Base-by-base conservation (phyloP, 768 basidiomycete species). In the Xerocomus spinulosus region DNA sequence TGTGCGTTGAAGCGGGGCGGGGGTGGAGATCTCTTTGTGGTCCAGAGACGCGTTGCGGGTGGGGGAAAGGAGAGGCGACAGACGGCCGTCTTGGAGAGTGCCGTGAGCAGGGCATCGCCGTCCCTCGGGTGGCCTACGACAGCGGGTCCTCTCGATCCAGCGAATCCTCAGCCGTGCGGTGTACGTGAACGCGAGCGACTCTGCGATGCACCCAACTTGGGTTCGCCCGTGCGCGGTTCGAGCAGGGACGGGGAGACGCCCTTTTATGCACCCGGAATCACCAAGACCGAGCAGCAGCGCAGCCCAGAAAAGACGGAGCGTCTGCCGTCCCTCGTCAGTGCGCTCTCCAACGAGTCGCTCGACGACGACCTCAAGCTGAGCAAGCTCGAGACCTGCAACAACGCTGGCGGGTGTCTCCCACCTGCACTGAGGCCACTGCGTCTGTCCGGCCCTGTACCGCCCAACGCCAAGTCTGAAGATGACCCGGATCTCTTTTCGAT, bases 1-100 rank as follows among this genome's bases (percentile, higher is more conserved):
- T 92, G 90, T 56, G 74, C 65, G 49, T 70, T 63, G 43, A 74
- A 75, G 64, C 64, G 73, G 51, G 69, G 68, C 44, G 70, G 71
- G 36, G 60, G 66, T 34, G 56, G 61, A 3, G 57, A 51, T 2
- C 40, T 58, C 23, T 46, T 50, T 43, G 51, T 57, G 52, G 3
- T 46, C 8, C 41, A 53, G 28, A 49, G 37, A 28, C 34, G 44
- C 12, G 34, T 41, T 9, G 17, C 14, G 5, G 6, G 23, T 6
- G 38, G 8, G 20, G 39, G 24, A 9, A 15, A 23, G 46, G 37
- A 24, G 15, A 30, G 14, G 29, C 18, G 41, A 18, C 18, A 23
- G 13, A 9, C 5, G 7, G 18, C 17, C 9, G 17, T 41, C 40
- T 18, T 13, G 40, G 26, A 25, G 18, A 15, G 6, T 3, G 5